phyloP scores from a whole-genome alignment of 2,329 filamentous ascomycete genomes.

The Fusarium gaditjirri region DNA sequence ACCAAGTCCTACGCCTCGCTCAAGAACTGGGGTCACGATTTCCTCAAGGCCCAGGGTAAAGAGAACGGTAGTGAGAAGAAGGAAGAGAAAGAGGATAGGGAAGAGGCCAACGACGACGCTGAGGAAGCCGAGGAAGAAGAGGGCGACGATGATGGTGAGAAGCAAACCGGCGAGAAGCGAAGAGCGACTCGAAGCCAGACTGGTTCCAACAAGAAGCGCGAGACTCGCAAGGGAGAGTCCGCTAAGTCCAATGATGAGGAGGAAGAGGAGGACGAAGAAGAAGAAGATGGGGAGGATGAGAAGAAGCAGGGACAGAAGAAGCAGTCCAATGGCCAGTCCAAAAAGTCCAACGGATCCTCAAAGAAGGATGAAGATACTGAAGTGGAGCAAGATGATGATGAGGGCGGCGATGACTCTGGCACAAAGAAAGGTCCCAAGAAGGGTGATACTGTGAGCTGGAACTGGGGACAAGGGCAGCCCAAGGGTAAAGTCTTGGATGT shows the following conservation, averaged over 20 bases:
- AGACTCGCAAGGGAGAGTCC: slow-evolving; percentile 42
- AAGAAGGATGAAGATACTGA: slow-evolving; percentile 15
- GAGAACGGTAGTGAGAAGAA: slow-evolving; percentile 11
- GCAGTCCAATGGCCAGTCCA: slow-evolving; percentile 16
- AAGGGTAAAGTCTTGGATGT: slow-evolving; percentile 58
- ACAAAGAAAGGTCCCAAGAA: slow-evolving; percentile 49
- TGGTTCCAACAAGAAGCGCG: slow-evolving; percentile 48
- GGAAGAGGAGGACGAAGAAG: slow-evolving; percentile 12
- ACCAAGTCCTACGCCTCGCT: slow-evolving; percentile 67
- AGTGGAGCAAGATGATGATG: neutral
- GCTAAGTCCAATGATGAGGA: slow-evolving; percentile 35
- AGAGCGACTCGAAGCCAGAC: slow-evolving; percentile 37
- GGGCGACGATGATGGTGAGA: slow-evolving; percentile 29
- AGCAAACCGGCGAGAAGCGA: slow-evolving; percentile 42
- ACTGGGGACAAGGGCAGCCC: slow-evolving; percentile 57
- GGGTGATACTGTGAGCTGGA: slow-evolving; percentile 59
- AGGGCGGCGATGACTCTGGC: slow-evolving; percentile 12
- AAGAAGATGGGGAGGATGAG: slow-evolving; percentile 19
- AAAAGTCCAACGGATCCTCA: slow-evolving; percentile 10
- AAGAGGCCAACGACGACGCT: slow-evolving; percentile 14
- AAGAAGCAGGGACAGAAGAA: slow-evolving; percentile 12
- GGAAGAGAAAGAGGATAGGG: slow-evolving; percentile 16
- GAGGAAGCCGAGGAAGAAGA: slow-evolving; percentile 13
- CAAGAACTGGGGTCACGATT: slow-evolving; percentile 71
- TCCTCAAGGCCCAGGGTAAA: slow-evolving; percentile 54